These are phyloP conservation scores for Galerina sulciceps DNA, from an alignment of 768 basidiomycete genomes.

Conservation along the genomic window DNA sequence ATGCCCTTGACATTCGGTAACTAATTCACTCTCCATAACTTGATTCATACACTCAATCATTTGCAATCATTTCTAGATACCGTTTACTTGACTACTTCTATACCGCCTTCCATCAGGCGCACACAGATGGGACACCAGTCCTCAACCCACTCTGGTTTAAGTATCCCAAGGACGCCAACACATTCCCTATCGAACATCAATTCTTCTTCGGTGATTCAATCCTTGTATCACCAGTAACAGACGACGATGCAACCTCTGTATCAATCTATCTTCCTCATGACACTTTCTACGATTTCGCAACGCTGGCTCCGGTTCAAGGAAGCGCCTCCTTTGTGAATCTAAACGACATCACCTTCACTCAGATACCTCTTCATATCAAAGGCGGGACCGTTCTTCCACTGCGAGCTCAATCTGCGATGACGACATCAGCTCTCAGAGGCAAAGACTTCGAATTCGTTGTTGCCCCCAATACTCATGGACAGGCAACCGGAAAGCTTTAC, in stretches of 20 bases:
- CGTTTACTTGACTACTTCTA: conserved; percentile 75
- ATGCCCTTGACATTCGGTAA: conserved; percentile 65
- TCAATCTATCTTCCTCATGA: conserved; percentile 66
- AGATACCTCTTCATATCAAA: conserved; percentile 67
- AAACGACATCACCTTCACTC: conserved; percentile 51
- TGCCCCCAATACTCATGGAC: conserved; percentile 57
- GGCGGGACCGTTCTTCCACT: conserved; percentile 65
- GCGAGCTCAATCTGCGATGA: conserved; percentile 59
- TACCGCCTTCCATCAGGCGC: conserved; percentile 67
- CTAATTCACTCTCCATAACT: conserved; percentile 11
- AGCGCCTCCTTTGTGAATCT: conserved; percentile 47
- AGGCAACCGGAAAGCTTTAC: conserved; percentile 58
- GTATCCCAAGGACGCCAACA: conserved; percentile 64
- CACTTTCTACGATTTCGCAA: conserved; percentile 67
- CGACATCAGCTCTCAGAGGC: conserved; percentile 56
- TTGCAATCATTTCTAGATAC: conserved; percentile 42
- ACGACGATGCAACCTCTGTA: conserved; percentile 61
- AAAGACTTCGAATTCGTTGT: conserved; percentile 67
- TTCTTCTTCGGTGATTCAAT: conserved; percentile 72
- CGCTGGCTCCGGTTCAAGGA: conserved; percentile 53
- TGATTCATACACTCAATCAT: background rate
- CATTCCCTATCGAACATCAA: conserved; percentile 66
- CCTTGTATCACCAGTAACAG: conserved; percentile 71
- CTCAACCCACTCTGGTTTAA: conserved; percentile 69
- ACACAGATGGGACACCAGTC: conserved; percentile 63